Conservation (phyloP, 192 early-diverging fungal species). For the Linnemannia hyalina region DNA sequence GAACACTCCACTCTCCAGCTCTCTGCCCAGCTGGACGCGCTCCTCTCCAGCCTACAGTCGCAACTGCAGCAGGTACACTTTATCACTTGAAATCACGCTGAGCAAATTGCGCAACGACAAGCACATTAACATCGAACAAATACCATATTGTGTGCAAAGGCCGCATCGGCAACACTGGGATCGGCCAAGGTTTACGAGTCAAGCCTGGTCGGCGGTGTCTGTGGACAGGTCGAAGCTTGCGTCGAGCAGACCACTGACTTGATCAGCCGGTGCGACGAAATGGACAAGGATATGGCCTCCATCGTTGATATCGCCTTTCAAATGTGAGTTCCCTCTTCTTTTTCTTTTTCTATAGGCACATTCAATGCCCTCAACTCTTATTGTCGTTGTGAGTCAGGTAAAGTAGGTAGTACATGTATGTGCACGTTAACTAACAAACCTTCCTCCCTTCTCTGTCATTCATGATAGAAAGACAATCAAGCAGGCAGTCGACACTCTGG, state of each 20-base stretch:
- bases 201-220: constrained; percentile 41
- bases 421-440: not conserved
- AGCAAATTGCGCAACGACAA: no score
- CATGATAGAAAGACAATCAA: constrained; percentile 35
- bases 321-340: constrained; percentile 20
- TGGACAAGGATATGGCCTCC: constrained; percentile 55
- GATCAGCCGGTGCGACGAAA: constrained; percentile 49
- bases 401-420: not conserved
- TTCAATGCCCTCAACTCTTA: not conserved
- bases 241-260: constrained; percentile 44
- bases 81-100: not conserved
- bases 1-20: constrained; percentile 44
- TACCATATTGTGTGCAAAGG: not conserved
- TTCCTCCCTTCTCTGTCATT: not conserved
- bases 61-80: constrained; percentile 22
- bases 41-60: constrained; percentile 35
- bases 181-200: constrained; percentile 44
- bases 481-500: constrained; percentile 42
- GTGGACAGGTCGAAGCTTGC: constrained; percentile 34
- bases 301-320: constrained; percentile 29
- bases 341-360: not conserved
- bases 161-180: constrained; percentile 28
- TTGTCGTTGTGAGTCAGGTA: not conserved
- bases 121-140: not conserved
- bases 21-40: constrained; percentile 41